These are phyloP conservation scores for Oryza longistaminata DNA, from an alignment of 176 grass and related monocot species.

Conservation along the genomic window DNA sequence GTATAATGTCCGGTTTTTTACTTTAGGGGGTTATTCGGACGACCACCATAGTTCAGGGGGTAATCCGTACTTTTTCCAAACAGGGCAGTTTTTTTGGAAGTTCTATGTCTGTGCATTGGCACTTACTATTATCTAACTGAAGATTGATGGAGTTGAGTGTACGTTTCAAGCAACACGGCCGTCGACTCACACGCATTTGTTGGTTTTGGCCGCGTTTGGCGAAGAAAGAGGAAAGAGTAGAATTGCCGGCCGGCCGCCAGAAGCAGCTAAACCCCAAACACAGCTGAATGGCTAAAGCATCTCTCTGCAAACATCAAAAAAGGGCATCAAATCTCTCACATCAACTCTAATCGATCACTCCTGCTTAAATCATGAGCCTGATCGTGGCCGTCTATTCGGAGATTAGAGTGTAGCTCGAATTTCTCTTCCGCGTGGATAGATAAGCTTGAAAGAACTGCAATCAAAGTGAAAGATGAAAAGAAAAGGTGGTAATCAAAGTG, in stretches of 20 bases:
- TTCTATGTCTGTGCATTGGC: not conserved
- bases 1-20: no score
- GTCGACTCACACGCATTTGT: not conserved
- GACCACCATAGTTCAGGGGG: no score
- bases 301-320: not conserved
- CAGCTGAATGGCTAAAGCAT: not conserved
- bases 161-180: no score
- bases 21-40: no score
- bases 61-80: no score
- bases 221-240: not conserved
- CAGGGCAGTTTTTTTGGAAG: not conserved
- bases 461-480: no score
- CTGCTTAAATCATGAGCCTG: not conserved
- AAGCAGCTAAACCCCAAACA: not conserved
- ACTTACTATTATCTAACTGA: not conserved
- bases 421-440: not conserved
- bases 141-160: not conserved
- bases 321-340: not conserved
- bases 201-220: not conserved
- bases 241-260: not conserved
- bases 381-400: not conserved
- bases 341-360: not conserved
- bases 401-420: not conserved
- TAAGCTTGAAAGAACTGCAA: not conserved
- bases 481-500: no score